Evolutionary conservation across 2,329 filamentous ascomycete species (phyloP).

Genomic region (Sclerotinia glacialis): DNA sequence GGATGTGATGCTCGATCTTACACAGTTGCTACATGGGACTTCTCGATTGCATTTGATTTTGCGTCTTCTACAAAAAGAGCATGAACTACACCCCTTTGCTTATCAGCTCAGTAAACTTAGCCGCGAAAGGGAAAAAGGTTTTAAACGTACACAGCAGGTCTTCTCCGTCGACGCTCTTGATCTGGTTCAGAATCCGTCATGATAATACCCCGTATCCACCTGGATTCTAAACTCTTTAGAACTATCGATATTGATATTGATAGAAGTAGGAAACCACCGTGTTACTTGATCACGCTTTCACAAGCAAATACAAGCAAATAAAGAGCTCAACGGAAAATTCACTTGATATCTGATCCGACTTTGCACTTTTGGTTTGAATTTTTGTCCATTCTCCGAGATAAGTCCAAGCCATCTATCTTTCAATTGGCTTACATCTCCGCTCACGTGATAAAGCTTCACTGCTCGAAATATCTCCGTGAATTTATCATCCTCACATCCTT

Average conservation of each 20-base stretch:
- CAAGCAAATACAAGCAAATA: too few relatives aligned
- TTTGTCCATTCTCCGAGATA: slow-evolving; percentile 4
- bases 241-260: not conserved
- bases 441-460: not conserved
- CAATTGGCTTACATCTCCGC: not conserved
- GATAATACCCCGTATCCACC: not conserved
- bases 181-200: slow-evolving; percentile 25
- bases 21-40: slow-evolving; percentile 57
- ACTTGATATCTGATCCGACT: not conserved
- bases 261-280: not conserved
- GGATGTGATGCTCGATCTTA: slow-evolving; percentile 50
- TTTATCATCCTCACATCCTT: not conserved
- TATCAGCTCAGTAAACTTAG: slow-evolving; percentile 24
- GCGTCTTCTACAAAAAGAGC: slow-evolving; percentile 55
- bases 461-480: not conserved
- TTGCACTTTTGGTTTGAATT: not conserved
- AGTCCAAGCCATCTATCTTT: too few relatives aligned
- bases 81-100: slow-evolving; percentile 47
- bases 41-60: slow-evolving; percentile 62
- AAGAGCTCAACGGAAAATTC: not conserved
- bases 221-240: not conserved
- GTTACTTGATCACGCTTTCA: not conserved
- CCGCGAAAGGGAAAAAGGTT: not conserved
- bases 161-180: slow-evolving; percentile 42
- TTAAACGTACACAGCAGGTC: slow-evolving; percentile 45